A percentile compares a stretch with the other conserved stretches of the same genome.
phyloP scores from a whole-genome alignment of 78 protist species.

The Chrysochromulina parva region DNA sequence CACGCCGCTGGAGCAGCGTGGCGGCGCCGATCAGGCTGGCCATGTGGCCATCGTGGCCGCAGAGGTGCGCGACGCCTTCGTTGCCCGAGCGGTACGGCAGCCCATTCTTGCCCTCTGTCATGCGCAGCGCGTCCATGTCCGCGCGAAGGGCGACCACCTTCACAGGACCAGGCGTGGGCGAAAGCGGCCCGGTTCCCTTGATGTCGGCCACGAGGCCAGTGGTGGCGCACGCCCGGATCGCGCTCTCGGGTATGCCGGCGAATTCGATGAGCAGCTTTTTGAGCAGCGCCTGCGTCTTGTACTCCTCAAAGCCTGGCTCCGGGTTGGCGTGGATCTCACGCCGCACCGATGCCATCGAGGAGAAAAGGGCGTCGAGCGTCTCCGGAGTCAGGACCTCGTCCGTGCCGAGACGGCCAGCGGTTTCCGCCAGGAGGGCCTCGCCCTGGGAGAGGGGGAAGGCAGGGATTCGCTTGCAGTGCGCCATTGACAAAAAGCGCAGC shows the following conservation, averaged over 20 bases:
- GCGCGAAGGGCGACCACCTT: background rate
- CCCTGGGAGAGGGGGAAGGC: background rate
- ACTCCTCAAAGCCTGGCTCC: slow-evolving; percentile 34
- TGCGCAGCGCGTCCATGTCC: slow-evolving; percentile 32
- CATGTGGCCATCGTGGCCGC: slow-evolving; percentile 42
- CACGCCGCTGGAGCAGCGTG: background rate
- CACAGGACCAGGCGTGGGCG: background rate
- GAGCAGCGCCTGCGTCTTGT: background rate
- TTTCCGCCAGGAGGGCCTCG: background rate
- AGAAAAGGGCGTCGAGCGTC: background rate
- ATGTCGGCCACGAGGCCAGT: slow-evolving; percentile 16
- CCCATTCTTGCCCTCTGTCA: background rate
- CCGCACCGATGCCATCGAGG: background rate
- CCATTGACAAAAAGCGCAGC: too few species aligned
- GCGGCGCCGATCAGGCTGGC: slow-evolving; percentile 2
- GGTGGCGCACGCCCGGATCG: background rate
- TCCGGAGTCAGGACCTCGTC: background rate
- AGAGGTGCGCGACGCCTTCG: slow-evolving; percentile 9
- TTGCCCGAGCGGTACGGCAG: slow-evolving; percentile 18
- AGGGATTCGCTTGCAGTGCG: background rate
- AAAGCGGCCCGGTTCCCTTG: background rate
- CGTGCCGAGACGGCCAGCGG: background rate
- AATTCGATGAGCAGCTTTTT: background rate
- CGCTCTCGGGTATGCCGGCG: background rate
- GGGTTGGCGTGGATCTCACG: slow-evolving; percentile 7